These are phyloP conservation scores for Sonneratia caseolaris DNA, from an alignment of 345 rosid genomes.

Conservation along the genomic window DNA sequence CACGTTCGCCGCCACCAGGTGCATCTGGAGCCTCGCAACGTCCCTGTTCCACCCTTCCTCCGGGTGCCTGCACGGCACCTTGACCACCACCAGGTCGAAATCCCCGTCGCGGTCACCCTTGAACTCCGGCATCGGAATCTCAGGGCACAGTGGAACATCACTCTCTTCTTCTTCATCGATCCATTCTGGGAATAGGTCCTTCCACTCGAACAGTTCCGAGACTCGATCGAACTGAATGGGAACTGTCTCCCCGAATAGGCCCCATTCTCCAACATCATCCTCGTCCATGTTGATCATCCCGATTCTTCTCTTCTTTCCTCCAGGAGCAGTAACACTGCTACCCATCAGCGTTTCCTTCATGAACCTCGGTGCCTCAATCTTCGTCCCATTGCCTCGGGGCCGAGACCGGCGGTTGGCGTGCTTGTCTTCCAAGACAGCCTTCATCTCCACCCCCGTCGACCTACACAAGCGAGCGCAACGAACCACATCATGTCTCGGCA, in stretches of 20 bases:
- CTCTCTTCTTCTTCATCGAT: conserved; percentile 89
- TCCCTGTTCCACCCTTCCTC: conserved; percentile 85
- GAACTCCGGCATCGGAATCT: conserved; percentile 77
- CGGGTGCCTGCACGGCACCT: conserved; percentile 70
- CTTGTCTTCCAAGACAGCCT: conserved; percentile 37
- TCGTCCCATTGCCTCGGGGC: conserved; percentile 20
- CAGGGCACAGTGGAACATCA: conserved; percentile 61
- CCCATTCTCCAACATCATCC: conserved; percentile 48
- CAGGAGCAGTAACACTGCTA: not conserved
- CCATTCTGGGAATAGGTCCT: conserved; percentile 86
- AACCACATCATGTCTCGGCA: too few species aligned
- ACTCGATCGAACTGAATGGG: conserved; percentile 45
- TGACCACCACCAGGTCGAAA: conserved; percentile 68
- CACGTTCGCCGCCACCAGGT: conserved; percentile 59
- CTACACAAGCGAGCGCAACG: conserved; percentile 13
- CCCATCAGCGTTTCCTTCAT: conserved; percentile 23
- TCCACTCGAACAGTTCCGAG: conserved; percentile 56
- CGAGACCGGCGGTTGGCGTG: not conserved
- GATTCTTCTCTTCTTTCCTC: conserved; percentile 48
- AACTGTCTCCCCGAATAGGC: conserved; percentile 36
- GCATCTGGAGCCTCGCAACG: conserved; percentile 68
- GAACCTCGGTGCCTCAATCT: conserved; percentile 56
- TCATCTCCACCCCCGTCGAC: conserved; percentile 53
- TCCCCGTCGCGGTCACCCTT: conserved; percentile 21
- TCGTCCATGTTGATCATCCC: conserved; percentile 81